These are phyloP conservation scores for Blastobotrys mokoenaii DNA, from an alignment of 805 yeast genomes.

Conservation along the genomic window DNA sequence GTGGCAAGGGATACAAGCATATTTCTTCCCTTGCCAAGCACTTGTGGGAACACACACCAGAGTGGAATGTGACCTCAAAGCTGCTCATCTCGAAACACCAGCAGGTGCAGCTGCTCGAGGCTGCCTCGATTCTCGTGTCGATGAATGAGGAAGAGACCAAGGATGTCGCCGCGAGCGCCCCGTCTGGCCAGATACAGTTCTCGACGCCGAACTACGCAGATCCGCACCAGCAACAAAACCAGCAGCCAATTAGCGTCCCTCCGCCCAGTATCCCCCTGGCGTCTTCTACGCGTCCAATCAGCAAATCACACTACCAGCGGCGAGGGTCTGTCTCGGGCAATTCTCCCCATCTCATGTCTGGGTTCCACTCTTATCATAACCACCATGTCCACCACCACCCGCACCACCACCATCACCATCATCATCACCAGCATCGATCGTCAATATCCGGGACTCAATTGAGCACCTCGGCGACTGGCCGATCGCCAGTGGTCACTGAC, in stretches of 20 bases:
- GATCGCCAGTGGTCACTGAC: not conserved
- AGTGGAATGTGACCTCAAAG: slow-evolving; percentile 82
- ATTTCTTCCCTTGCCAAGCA: slow-evolving; percentile 82
- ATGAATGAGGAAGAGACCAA: slow-evolving; percentile 43
- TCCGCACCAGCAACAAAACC: not conserved
- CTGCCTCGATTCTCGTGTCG: slow-evolving; percentile 62
- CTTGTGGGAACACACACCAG: slow-evolving; percentile 91
- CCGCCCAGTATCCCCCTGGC: slow-evolving; percentile 10
- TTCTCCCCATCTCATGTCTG: slow-evolving; percentile 13
- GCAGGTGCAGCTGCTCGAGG: slow-evolving; percentile 75
- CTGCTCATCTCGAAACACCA: slow-evolving; percentile 78
- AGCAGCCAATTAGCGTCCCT: not conserved
- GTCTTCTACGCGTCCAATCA: slow-evolving; percentile 12
- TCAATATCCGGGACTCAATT: not conserved
- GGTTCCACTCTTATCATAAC: slow-evolving; percentile 8
- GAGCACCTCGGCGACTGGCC: too few relatives aligned
- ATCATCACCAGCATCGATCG: not conserved
- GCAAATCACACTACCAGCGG: slow-evolving; percentile 4
- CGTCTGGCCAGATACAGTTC: not conserved
- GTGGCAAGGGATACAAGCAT: slow-evolving; percentile 88
- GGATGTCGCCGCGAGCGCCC: slow-evolving; percentile 8
- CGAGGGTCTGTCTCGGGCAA: slow-evolving; percentile 5
- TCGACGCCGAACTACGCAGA: not conserved
- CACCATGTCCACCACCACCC: not conserved
- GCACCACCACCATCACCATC: not conserved